Evolutionary conservation across 441 rosid genomes (phyloP), one percentile per base, ranked within the genome.

Genomic region (Rhodomyrtus psidioides): DNA sequence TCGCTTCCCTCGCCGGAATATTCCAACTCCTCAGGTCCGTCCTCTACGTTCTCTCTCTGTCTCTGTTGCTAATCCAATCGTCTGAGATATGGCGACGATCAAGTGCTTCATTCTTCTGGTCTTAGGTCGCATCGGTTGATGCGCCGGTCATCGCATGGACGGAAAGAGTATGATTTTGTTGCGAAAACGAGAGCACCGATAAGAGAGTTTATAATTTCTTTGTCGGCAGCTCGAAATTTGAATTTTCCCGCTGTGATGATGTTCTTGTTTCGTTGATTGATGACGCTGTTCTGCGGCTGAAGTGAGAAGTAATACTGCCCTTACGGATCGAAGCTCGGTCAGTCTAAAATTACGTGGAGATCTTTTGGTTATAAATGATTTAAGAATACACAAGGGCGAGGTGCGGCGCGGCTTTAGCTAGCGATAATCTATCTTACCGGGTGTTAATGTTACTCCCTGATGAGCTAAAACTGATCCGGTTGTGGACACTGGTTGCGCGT

Each of bases 21-120:
- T 76, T 85, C 86, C 70, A 74, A 85, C 79, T 55, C 83, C 56
- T 56, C 83, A 74, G 86, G 86, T 85, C 12, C 15, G 55, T 82
- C 59, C 56, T 85, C 83, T 55, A 26, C 83, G 79, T 57, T 34
- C 46, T 13, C 26, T 12, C 30, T 23, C 30, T 59, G 53, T 51
- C 53, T 65, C 8, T 5, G 16, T 70, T 12, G 49, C 39, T 70
- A 70, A 70, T 70, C 79, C 79, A 21, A 70, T 39, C 51, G 6
- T 3, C 12, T 3, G 51, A 39, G 49, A 39, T 39, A 6, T 12
- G 16, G 79, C 49, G 23, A 39, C 51, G 79, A 70, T 70, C 79
- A 4, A 70, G 79, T 12, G 12, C 79, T 70, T 0, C 51, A 39
- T 70, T 42, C 8, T 49, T 44, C 16, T 44, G 27, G 16, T 21